Evolutionary conservation across 495 filamentous ascomycete species (phyloP), one percentile per base, ranked within the genome.

Genomic region (Xylaria cubensis): DNA sequence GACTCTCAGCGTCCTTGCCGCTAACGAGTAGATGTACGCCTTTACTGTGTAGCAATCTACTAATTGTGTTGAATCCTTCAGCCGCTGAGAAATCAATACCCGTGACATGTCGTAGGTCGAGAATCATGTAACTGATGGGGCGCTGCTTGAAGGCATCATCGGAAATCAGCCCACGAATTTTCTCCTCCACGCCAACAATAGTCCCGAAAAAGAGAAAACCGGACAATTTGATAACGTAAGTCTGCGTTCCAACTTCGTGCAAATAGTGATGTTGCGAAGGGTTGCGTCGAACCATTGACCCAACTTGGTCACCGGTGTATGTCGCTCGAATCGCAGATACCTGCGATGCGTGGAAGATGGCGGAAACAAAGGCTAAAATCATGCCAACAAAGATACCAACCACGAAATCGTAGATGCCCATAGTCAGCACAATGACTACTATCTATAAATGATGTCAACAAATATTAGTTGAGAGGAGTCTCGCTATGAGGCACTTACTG

Each of bases 171-270:
- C 85, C 88, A 26, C 94, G 88, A 76, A 97, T 93, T 66, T 91
- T 91, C 67, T 92, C 92, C 80, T 99, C 96, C 3, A 99, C 94
- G 42, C 91, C 92, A 39, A 97, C 94, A 66, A 99, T 98, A 0
- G 95, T 97, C 7, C 96, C 96, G 74, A 99, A 99, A 83, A 98
- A 99, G 9, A 98, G 87, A 73, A 94, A 97, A 1, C 96, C 95
- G 15, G 92, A 90, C 34, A 98, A 87, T 80, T 98, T 98, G 72
- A 94, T 92, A 67, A 98, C 89, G 50, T 93, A 89, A 48, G 94
- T 95, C 77, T 99, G 96, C 44, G 87, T 86, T 1, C 97, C 95
- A 55, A 94, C 95, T 73, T 95, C 86, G 63, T 90, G 90, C 26
- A 99, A 83, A 76, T 93, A 99, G 34, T 92, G 88, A 68, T 95